Conservation (phyloP, 1,284 basidiomycete genomes). For the Anthracocystis walkeri region DNA sequence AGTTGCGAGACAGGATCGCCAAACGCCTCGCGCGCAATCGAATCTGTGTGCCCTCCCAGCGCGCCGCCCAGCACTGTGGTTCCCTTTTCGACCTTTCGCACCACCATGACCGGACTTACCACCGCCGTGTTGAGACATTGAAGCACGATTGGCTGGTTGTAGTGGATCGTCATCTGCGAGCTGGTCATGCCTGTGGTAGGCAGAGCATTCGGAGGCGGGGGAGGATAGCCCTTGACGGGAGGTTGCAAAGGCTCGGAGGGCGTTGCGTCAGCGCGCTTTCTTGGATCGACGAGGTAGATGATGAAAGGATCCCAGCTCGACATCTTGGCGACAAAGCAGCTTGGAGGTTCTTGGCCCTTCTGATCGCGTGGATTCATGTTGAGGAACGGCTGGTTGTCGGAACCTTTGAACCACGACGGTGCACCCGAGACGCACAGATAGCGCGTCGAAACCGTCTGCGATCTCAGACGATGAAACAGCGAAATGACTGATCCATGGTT, state of each 20-base stretch:
- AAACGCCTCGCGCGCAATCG: constrained; percentile 80
- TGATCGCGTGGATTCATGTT: constrained; percentile 51
- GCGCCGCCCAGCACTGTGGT: constrained; percentile 88
- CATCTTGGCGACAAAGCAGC: constrained; percentile 71
- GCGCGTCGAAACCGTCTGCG: constrained; percentile 78
- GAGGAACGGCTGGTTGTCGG: constrained; percentile 62
- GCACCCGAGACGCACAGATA: constrained; percentile 94
- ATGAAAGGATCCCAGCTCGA: constrained; percentile 84
- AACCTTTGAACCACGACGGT: constrained; percentile 69
- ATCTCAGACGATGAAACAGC: constrained; percentile 90
- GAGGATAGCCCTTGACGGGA: constrained; percentile 75
- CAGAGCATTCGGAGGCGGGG: constrained; percentile 88
- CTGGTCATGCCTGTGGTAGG: constrained; percentile 84
- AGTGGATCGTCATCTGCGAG: constrained; percentile 80
- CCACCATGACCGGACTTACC: constrained; percentile 89
- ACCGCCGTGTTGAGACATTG: constrained; percentile 94
- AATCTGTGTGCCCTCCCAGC: constrained; percentile 77
- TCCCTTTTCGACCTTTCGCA: constrained; percentile 91
- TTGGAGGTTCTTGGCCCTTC: constrained; percentile 51
- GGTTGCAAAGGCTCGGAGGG: constrained; percentile 76
- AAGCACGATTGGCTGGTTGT: constrained; percentile 93
- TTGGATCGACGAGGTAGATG: constrained; percentile 82
- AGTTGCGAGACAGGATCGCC: constrained; percentile 94
- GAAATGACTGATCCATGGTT: constrained; percentile 95
- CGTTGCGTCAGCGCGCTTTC: constrained; percentile 79